Base-by-base conservation (phyloP, 2,329 filamentous ascomycete species). In the Dactylonectria estremocensis region DNA sequence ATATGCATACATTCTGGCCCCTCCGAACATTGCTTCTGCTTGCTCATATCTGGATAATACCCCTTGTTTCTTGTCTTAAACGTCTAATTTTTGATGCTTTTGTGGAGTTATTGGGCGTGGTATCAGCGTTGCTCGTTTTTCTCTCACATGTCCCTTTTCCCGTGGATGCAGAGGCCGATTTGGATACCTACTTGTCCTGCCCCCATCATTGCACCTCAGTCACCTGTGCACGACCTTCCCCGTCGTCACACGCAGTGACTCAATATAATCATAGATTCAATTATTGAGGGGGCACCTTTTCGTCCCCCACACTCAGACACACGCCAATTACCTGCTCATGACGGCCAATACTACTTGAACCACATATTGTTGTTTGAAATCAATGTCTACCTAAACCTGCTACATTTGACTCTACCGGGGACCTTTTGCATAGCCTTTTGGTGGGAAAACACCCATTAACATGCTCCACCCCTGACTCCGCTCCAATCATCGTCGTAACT, bases 361-460 rank as follows among this genome's bases (percentile, higher is more conserved):
- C 48, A 59, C 61, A 74, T 69, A 49, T 75, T 71, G 71, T 65
- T 69, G 49, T 72, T 64, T 69, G 63, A 69, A 76, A 71, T 76
- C 70, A 72, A 72, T 69, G 67, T 76, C 74, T 76, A 76, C 74
- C 67, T 76, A 72, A 52, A 74, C 69, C 61, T 73, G 75, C 74
- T 76, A 75, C 74, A 74, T 71, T 71, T 75, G 69, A 74, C 67
- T 75, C 74, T 76, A 75, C 73, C 70, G 73, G 70, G 68, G 70
- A 69, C 74, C 72, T 72, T 76, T 69, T 18, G 70, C 70, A 74
- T 69, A 74, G 70, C 72, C 68, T 76, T 77, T 77, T 77, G 74
- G 74, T 75, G 72, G 73, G 71, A 76, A 77, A 76, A 76, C 72
- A 75, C 74, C 72, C 75, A 76, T 77, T 76, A 76, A 72, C 75